Conservation (phyloP, 208 protist genomes). For the Trichomonas gallinae region DNA sequence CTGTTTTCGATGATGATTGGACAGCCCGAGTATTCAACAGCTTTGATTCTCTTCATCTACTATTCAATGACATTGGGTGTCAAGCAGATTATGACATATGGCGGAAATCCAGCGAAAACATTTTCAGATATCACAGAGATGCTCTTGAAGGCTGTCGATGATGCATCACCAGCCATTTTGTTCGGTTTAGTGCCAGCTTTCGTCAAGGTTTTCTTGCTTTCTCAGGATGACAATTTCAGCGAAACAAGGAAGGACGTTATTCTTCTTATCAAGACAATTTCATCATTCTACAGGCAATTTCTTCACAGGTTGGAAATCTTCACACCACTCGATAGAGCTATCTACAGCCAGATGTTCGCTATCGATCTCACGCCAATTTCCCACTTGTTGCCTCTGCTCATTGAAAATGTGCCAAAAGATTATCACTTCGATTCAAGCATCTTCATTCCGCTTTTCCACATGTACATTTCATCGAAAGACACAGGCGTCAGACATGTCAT, state of each 20-base stretch:
- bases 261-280: neutral
- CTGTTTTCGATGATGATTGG: neutral
- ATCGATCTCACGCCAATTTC: neutral
- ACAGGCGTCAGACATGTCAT: neutral
- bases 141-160: neutral
- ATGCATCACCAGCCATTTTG: neutral
- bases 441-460: neutral
- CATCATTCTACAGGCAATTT: neutral
- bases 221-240: neutral
- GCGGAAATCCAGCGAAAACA: neutral
- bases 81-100: neutral
- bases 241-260: neutral
- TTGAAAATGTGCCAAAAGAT: neutral
- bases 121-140: neutral
- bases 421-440: neutral
- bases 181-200: neutral
- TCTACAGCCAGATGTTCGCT: neutral
- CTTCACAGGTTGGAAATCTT: neutral
- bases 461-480: neutral
- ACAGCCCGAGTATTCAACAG: neutral
- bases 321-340: neutral
- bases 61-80: neutral
- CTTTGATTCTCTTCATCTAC: neutral
- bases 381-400: neutral
- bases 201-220: neutral